Evolutionary conservation across 495 filamentous ascomycete species (phyloP), one percentile per base, ranked within the genome.

Genomic region (Penicillium taxi): DNA sequence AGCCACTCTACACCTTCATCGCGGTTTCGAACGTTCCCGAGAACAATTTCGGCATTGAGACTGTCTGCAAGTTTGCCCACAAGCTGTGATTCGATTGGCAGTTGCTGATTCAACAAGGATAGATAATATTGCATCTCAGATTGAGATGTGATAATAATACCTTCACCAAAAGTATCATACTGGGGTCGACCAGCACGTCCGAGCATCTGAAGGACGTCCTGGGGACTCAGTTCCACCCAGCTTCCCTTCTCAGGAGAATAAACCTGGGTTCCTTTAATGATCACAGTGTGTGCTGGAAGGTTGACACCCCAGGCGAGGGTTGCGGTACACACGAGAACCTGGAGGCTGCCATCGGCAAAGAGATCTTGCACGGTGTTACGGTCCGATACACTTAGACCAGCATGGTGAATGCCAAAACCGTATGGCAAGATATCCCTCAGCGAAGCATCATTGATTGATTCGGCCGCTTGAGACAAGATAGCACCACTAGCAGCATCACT

Each of bases 301-400:
- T 99, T 99, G 47, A 99, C 90, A 77, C 91, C 91, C 91, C 91
- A 99, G 7, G 91, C 91, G 27, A 99, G 70, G 0, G 91, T 99
- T 26, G 91, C 90, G 1, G 91, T 99, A 67, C 86, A 96, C 4
- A 96, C 89, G 26, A 99, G 78, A 4, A 99, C 93, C 54, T 96
- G 93, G 26, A 96, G 82, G 13, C 80, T 75, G 33, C 89, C 89
- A 49, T 87, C 85, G 16, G 81, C 75, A 53, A 99, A 99, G 24
- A 96, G 78, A 46, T 91, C 89, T 52, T 96, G 90, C 4, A 96
- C 93, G 16, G 93, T 85, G 22, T 86, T 87, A 59, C 91, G 79
- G 68, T 99, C 91, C 6, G 81, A 78, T 48, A 94, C 75, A 58
- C 78, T 93, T 80, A 99, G 87, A 54, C 91, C 91, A 45, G 91